phyloP scores from a whole-genome alignment of 768 basidiomycete genomes.

The Rhizopogon vulgaris region DNA sequence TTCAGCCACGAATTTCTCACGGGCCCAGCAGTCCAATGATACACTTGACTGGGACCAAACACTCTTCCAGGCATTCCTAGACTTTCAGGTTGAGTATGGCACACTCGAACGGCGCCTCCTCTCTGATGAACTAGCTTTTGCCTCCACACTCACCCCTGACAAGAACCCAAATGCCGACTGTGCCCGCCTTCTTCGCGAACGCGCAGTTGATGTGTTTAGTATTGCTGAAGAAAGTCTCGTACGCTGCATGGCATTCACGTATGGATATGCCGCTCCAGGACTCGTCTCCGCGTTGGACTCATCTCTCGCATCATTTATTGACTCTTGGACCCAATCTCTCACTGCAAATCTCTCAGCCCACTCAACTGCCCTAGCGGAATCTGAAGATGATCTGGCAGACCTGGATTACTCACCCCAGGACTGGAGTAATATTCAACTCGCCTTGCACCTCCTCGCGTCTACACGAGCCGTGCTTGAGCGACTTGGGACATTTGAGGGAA shows the following conservation, averaged over 20 bases:
- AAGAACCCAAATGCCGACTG: constrained; percentile 36
- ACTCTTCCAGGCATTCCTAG: constrained; percentile 90
- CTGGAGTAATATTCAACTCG: constrained; percentile 81
- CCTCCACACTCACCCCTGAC: constrained; percentile 21
- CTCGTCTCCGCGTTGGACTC: constrained; percentile 71
- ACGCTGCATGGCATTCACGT: constrained; percentile 75
- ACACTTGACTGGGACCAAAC: constrained; percentile 81
- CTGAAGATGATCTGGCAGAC: constrained; percentile 63
- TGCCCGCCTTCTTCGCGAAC: constrained; percentile 62
- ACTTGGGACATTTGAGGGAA: constrained; percentile 61
- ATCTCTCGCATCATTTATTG: constrained; percentile 66
- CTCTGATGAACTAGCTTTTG: constrained; percentile 46
- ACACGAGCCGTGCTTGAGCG: constrained; percentile 69
- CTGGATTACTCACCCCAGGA: constrained; percentile 86
- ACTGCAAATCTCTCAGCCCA: constrained; percentile 26
- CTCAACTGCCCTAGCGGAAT: constrained; percentile 24
- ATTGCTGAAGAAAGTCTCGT: constrained; percentile 74
- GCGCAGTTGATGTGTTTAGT: constrained; percentile 67
- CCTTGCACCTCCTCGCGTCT: constrained; percentile 78
- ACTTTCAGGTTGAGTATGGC: constrained; percentile 83
- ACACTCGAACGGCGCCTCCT: constrained; percentile 70
- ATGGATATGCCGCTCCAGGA: constrained; percentile 78
- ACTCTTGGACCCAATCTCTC: constrained; percentile 51
- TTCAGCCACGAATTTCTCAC: constrained; percentile 10
- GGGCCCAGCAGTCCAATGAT: constrained; percentile 19